Evolutionary conservation across 228 moss, liverwort and hornwort genomes (phyloP), one percentile per base, ranked within the genome.

Genomic region (Sphagnum fallax): DNA sequence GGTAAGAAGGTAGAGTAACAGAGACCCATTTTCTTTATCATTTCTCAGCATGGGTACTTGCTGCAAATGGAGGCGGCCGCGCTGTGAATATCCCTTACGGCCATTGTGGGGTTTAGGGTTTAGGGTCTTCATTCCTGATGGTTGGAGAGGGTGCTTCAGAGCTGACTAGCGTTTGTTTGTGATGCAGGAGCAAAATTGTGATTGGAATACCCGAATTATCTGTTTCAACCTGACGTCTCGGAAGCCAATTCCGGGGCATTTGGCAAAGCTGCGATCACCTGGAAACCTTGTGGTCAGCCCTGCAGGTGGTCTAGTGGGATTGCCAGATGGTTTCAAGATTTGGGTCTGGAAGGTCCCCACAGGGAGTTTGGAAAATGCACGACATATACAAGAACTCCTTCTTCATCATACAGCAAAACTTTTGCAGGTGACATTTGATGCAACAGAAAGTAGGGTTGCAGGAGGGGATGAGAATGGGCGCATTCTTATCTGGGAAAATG

Each of bases 401-500:
- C 67, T 98, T 4, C 92, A 98, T 75, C 98, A 93, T 70, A 87
- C 82, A 11, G 89, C 76, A 66, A 55, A 49, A 10, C 69, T 76
- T 72, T 72, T 51, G 47, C 74, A 77, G 4, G 49, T 92, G 18
- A 79, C 93, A 15, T 98, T 98, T 65, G 87, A 94, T 73, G 65
- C 59, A 5, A 69, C 87, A 5, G 98, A 98, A 32, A 84, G 87
- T 16, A 72, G 86, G 58, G 75, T 94, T 12, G 87, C 94, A 48
- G 98, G 81, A 14, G 98, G 94, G 53, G 98, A 98, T 65, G 32
- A 70, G 9, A 80, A 77, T 5, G 98, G 98, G 4, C 88, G 92
- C 63, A 92, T 98, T 49, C 82, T 92, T 18, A 75, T 87, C 53
- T 98, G 98, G 98, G 87, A 94, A 69, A 94, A 94, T 77, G 84